Conservation (phyloP, 345 rosid species). For the Hibiscus trionum region DNA sequence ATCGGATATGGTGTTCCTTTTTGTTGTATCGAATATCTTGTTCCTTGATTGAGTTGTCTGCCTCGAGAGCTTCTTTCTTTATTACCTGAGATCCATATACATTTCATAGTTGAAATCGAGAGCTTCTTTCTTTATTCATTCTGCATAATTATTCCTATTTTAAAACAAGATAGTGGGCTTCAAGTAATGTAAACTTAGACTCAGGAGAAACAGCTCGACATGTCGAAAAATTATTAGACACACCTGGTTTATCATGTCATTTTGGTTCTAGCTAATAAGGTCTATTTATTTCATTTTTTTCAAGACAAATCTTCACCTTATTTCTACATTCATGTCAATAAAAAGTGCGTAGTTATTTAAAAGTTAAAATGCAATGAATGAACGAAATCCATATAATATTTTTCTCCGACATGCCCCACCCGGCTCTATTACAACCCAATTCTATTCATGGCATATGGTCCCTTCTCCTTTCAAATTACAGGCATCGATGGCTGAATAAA, state of each 20-base stretch:
- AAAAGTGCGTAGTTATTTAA: too few relatives aligned
- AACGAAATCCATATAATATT: too few relatives aligned
- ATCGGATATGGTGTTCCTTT: background rate
- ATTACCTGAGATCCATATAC: background rate
- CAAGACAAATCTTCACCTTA: too few relatives aligned
- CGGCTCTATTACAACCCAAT: background rate
- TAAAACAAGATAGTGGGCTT: background rate
- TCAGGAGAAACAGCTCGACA: background rate
- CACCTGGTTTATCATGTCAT: too few relatives aligned
- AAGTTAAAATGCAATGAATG: too few relatives aligned
- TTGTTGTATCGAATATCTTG: background rate
- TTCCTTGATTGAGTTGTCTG: background rate
- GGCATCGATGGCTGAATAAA: background rate
- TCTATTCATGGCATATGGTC: background rate
- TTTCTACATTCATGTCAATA: too few relatives aligned
- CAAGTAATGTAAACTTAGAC: background rate
- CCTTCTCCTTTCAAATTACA: background rate
- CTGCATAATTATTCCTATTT: background rate
- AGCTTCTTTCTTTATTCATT: background rate
- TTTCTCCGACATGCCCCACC: background rate
- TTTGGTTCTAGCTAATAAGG: too few relatives aligned
- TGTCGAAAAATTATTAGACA: background rate
- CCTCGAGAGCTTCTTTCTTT: too few relatives aligned
- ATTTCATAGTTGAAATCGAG: background rate
- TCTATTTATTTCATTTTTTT: too few relatives aligned